Evolutionary conservation across 2,329 filamentous ascomycete genomes (phyloP), one percentile per base, ranked within the genome.

Genomic region (Cordyceps farinosa): DNA sequence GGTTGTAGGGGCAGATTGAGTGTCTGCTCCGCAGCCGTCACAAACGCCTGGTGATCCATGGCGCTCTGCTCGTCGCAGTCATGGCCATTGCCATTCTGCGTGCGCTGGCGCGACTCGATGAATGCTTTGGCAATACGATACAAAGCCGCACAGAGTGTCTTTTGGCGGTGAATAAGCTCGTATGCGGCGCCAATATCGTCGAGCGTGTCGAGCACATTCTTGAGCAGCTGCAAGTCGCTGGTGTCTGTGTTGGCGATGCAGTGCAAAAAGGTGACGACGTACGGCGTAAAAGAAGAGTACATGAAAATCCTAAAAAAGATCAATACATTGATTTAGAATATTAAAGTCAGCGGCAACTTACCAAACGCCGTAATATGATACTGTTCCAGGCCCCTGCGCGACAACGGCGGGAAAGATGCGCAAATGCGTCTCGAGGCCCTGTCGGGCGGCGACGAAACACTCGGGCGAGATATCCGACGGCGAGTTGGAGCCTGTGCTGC

Each of bases 211-310:
- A 64, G 48, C 30, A 64, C 62, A 27, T 17, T 51, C 15, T 55
- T 62, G 5, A 56, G 61, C 29, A 66, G 57, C 9, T 51, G 36
- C 1, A 69, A 51, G 15, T 68, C 66, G 8, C 64, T 50, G 9
- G 40, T 29, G n/a, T 65, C 56, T 8, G 58, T 64, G 44, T 64
- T 53, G 11, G 58, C 50, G 42, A 67, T 67, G 36, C 66, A 66
- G 52, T 69, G 66, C 15, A 69, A 59, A 27, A 69, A 69, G 0
- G 64, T 69, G 40, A 68, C 64, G n/a, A 69, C 61, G 51, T 65
- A 69, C 1, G 67, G 67, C 5, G 67, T 68, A n/a, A 68, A 69
- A 5, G 67, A 69, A 3, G 65, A 66, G n/a, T 66, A 67, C 38
- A 68, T 62, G 17, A 68, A 64, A n/a, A 67, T 67, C 67, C 67